phyloP scores from a whole-genome alignment of 257 asterid genomes.

The Primulina eburnea region DNA sequence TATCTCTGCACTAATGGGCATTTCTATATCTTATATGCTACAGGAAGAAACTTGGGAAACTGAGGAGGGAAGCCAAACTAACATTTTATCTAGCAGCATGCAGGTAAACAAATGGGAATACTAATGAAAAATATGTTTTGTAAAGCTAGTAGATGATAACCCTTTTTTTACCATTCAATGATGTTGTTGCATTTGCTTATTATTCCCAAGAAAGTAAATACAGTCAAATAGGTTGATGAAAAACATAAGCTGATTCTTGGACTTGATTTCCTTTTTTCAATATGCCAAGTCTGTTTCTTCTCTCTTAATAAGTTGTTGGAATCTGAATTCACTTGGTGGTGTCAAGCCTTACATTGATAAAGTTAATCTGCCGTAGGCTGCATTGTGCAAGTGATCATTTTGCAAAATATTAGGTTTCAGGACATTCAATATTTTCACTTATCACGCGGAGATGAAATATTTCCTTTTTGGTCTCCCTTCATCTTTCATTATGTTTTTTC shows the following conservation, averaged over 20 bases:
- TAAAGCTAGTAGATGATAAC: not conserved
- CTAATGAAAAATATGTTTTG: conserved; percentile 12
- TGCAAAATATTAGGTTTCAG: not conserved
- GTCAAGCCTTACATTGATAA: not conserved
- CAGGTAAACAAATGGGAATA: conserved; percentile 51
- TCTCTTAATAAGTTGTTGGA: conserved; percentile 1
- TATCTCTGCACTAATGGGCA: conserved; percentile 24
- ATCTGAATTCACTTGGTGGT: not conserved
- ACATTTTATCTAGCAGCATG: conserved; percentile 93
- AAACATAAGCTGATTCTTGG: not conserved
- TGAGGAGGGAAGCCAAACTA: conserved; percentile 94
- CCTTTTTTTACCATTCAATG: conserved; percentile 4
- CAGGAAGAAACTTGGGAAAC: conserved; percentile 99
- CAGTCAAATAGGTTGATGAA: not conserved
- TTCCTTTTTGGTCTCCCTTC: conserved; percentile 7
- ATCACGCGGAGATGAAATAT: not conserved
- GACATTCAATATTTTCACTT: conserved; percentile 7
- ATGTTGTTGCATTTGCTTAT: not conserved
- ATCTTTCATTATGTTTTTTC: not conserved
- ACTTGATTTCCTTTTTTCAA: not conserved
- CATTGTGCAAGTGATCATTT: not conserved
- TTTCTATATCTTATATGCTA: conserved; percentile 25
- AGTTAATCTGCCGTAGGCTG: conserved; percentile 10
- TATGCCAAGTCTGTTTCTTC: not conserved
- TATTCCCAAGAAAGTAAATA: not conserved